phyloP scores from a whole-genome alignment of 257 asterid genomes.

The Gardenia jasminoides region DNA sequence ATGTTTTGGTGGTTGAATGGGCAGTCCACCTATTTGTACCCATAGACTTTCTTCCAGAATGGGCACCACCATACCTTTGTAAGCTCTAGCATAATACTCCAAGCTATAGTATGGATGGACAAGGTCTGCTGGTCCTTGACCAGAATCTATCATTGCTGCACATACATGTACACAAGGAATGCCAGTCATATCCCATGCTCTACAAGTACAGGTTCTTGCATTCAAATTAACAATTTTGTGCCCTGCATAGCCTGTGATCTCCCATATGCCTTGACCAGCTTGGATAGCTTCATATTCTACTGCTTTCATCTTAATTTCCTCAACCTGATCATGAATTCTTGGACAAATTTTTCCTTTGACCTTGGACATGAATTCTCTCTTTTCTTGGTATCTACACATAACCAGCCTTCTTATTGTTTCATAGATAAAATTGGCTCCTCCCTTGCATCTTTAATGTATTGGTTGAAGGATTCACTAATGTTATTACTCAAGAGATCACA shows the following conservation, averaged over 20 bases:
- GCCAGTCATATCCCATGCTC: background rate
- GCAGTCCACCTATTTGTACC: background rate
- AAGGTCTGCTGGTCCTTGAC: background rate
- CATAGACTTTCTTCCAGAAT: background rate
- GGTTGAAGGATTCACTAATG: background rate
- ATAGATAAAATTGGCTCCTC: background rate
- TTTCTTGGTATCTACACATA: too few relatives aligned
- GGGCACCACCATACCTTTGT: background rate
- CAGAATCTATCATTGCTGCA: background rate
- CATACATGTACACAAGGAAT: background rate
- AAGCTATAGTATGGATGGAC: background rate
- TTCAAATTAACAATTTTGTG: too few relatives aligned
- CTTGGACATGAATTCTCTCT: too few relatives aligned
- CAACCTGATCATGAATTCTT: too few relatives aligned
- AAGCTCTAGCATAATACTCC: background rate
- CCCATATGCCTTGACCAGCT: too few relatives aligned
- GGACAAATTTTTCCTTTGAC: too few relatives aligned
- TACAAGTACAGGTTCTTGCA: background rate
- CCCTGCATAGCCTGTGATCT: too few relatives aligned
- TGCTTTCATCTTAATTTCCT: too few relatives aligned
- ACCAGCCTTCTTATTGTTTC: too few relatives aligned
- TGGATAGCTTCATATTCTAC: too few relatives aligned
- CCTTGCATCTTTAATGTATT: background rate
- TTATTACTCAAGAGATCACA: background rate
- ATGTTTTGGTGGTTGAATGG: background rate